Base-by-base conservation (phyloP, 176 grass and related monocot genomes). In the Panicum miliaceum region DNA sequence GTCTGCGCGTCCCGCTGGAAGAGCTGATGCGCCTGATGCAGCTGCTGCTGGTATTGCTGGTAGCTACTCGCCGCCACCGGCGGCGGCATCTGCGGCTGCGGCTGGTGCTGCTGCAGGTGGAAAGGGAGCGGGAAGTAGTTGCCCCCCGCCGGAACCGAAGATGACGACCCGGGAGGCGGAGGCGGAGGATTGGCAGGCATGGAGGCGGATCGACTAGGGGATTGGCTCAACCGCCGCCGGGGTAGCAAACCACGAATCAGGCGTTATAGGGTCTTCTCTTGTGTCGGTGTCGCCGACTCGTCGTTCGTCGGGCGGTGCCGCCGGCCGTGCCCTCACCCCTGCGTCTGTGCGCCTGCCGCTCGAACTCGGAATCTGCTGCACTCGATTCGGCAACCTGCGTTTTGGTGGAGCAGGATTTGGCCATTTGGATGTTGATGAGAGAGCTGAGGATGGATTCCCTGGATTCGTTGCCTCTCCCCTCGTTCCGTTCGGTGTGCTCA, bases 1-100 rank as follows among this genome's bases (percentile, higher is more conserved):
- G 92, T 98, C 78, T 94, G 95, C 46, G 95, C 95, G 76, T 98
- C 95, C 63, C 90, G 84, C 68, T 95, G 96, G 82, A 98, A 98
- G 60, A 98, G 91, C 86, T 98, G 95, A 2, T 97, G 95, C 60
- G 95, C 90, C 76, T 97, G 80, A 23, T 85, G 73, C 68, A 94
- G 86, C 92, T 94, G 94, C 59, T 97, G 91, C 57, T 92, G 91
- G 79, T 89, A 89, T 38, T 91, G 76, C 56, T 91, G 86, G 73
- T 65, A 76, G 56, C 32, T 79, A 32, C 12, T 58, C 52, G 76
- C 43, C 6, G 74, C 12, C 27, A 60, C 61, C 14, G 65, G 29
- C 64, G 45, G 41, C 61, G 71, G 87, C 84, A 11, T 60, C 68
- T 23, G 87, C 78, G n/a, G 43, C 65, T 6, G 82, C 63, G 34